Conservation (phyloP, 345 rosid genomes). For the Noccaea caerulescens region DNA sequence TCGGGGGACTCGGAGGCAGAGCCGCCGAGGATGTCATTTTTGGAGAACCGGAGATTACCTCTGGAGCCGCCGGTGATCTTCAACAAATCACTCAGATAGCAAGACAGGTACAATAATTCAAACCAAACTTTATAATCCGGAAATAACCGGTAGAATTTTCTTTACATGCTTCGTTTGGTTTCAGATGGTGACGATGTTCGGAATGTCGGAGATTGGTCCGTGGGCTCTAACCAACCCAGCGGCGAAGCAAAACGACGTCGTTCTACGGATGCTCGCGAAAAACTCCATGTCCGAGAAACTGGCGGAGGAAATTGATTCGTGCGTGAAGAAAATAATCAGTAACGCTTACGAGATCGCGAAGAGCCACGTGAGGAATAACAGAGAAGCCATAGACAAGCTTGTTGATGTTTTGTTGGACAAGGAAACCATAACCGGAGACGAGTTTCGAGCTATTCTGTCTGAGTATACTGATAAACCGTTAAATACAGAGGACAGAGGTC, state of each 20-base stretch:
- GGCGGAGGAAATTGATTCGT: slow-evolving; percentile 62
- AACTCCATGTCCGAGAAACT: slow-evolving; percentile 73
- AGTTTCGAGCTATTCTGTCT: slow-evolving; percentile 62
- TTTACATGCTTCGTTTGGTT: slow-evolving; percentile 1
- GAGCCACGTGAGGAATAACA: slow-evolving; percentile 55
- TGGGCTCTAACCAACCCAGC: slow-evolving; percentile 66
- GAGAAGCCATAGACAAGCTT: slow-evolving; percentile 73
- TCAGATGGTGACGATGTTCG: slow-evolving; percentile 80
- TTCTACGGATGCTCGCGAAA: slow-evolving; percentile 69
- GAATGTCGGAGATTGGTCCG: slow-evolving; percentile 81
- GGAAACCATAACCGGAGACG: slow-evolving; percentile 71
- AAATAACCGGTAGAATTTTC: neutral
- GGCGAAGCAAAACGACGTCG: slow-evolving; percentile 56
- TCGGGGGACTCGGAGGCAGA: slow-evolving; percentile 78
- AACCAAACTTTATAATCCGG: neutral
- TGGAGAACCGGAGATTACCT: slow-evolving; percentile 75
- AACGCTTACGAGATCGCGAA: slow-evolving; percentile 65
- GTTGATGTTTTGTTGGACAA: slow-evolving; percentile 75
- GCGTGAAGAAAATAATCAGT: slow-evolving; percentile 51
- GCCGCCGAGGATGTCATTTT: slow-evolving; percentile 74
- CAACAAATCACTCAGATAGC: slow-evolving; percentile 70
- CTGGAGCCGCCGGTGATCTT: slow-evolving; percentile 74
- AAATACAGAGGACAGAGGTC: slow-evolving; percentile 35
- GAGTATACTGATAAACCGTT: slow-evolving; percentile 48
- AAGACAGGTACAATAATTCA: slow-evolving; percentile 52